Evolutionary conservation across 2,329 filamentous ascomycete species (phyloP).

Genomic region (Microcyclospora tardicrescens): DNA sequence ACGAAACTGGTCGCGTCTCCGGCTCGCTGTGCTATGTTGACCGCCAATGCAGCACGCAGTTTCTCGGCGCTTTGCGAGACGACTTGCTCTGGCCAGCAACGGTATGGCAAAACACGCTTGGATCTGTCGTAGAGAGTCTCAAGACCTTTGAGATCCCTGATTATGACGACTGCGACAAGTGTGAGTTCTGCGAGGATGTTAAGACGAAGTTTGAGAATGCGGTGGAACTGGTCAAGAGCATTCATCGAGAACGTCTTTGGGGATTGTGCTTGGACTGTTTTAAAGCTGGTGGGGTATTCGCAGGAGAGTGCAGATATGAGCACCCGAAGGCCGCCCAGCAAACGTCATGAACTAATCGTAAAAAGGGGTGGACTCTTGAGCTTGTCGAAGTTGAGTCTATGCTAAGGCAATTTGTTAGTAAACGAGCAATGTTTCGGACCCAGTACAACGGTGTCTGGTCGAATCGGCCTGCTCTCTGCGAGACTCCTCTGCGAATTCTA

Average conservation of each 20-base stretch:
- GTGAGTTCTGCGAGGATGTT: conserved; percentile 17
- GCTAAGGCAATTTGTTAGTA: too few relatives aligned
- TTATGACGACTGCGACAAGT: conserved; percentile 16
- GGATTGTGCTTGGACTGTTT: conserved; percentile 21
- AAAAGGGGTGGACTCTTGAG: too few relatives aligned
- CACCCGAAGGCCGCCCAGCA: conserved; percentile 11
- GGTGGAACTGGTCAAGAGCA: conserved; percentile 9
- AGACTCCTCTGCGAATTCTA: too few relatives aligned
- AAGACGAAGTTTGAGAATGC: conserved; percentile 11
- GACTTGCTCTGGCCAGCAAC: conserved; percentile 17
- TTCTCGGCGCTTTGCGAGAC: conserved; percentile 16
- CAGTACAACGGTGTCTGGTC: too few relatives aligned
- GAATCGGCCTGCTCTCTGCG: too few relatives aligned
- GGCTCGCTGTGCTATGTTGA: conserved; percentile 13
- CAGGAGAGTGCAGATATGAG: conserved; percentile 15
- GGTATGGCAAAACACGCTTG: conserved; percentile 9
- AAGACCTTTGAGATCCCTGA: conserved; percentile 13
- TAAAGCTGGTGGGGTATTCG: conserved; percentile 8
- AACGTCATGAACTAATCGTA: too few relatives aligned
- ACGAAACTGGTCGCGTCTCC: neutral
- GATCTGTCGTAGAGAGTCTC: conserved; percentile 4
- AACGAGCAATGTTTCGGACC: too few relatives aligned
- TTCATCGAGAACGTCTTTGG: conserved; percentile 17
- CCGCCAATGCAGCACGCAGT: conserved; percentile 8
- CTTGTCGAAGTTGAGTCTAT: too few relatives aligned